A percentile compares a stretch with the other conserved stretches of the same genome.
phyloP scores from a whole-genome alignment of 805 yeast genomes.

The Teunomyces cretensis region DNA sequence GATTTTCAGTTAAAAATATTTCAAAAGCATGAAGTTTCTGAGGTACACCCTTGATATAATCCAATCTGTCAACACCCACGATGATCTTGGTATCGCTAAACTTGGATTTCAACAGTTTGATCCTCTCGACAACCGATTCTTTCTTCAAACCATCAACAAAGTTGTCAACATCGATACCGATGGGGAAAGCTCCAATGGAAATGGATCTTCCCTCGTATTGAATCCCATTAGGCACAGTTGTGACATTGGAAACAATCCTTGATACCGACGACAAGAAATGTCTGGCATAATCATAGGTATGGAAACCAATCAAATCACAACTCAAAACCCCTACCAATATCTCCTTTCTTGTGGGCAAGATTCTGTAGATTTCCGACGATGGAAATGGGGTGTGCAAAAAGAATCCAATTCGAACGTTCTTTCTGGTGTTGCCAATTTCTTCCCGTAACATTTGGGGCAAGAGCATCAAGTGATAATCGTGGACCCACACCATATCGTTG shows the following conservation, averaged over 20 bases:
- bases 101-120: conserved; percentile 54
- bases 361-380: conserved; percentile 91
- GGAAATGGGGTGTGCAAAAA: conserved; percentile 98
- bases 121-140: conserved; percentile 62
- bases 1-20: conserved; percentile 86
- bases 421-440: conserved; percentile 47
- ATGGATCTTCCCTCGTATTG: conserved; percentile 74
- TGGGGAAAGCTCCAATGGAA: conserved; percentile 95
- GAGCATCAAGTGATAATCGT: conserved; percentile 95
- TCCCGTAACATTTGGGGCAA: conserved; percentile 84
- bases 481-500: conserved; percentile 94
- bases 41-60: conserved; percentile 97
- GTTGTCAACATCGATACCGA: conserved; percentile 94
- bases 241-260: conserved; percentile 68
- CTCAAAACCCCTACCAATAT: conserved; percentile 87
- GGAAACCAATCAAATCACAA: conserved; percentile 95
- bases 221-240: conserved; percentile 89
- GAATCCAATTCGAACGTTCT: conserved; percentile 79
- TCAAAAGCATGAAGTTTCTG: conserved; percentile 96
- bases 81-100: conserved; percentile 82
- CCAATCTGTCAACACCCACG: conserved; percentile 95
- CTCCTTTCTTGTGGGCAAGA: conserved; percentile 92
- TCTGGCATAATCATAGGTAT: conserved; percentile 97
- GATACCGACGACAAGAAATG: conserved; percentile 91
- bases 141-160: conserved; percentile 76